These are phyloP conservation scores for Microbotryum lychnidis-dioicae DNA, from an alignment of 1,284 basidiomycete species.

Conservation along the genomic window DNA sequence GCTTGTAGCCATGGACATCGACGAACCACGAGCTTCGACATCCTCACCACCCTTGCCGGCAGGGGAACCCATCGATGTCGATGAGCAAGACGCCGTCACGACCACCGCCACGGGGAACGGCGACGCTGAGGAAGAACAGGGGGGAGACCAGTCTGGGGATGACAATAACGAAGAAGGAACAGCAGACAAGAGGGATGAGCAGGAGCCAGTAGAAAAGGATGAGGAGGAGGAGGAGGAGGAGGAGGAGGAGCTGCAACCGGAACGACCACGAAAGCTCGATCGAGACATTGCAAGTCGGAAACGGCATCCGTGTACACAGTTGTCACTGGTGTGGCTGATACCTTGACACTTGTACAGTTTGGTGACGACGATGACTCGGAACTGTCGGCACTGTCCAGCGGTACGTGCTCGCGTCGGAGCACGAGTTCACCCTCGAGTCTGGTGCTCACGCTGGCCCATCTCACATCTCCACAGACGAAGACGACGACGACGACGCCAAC, in stretches of 20 bases:
- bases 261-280: too few relatives aligned
- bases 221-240: too few relatives aligned
- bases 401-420: background rate
- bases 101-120: constrained; percentile 1
- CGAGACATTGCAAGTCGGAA: too few relatives aligned
- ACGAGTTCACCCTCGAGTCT: background rate
- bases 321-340: too few relatives aligned
- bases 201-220: too few relatives aligned
- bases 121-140: constrained; percentile 4
- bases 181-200: too few relatives aligned
- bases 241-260: too few relatives aligned
- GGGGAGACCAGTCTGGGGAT: constrained; percentile 7
- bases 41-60: too few relatives aligned
- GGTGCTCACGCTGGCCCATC: constrained; percentile 1
- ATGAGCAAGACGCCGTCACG: background rate
- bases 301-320: too few relatives aligned
- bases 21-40: background rate
- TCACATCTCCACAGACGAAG: background rate
- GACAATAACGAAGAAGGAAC: too few relatives aligned
- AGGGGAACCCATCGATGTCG: too few relatives aligned
- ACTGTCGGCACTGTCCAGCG: constrained; percentile 12
- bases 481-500: constrained; percentile 1
- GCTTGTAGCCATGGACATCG: background rate
- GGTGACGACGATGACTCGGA: constrained; percentile 17
- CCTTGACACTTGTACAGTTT: constrained; percentile 8